These are phyloP conservation scores for Mucor racemosus DNA, from an alignment of 371 early-diverging fungal species.

Conservation along the genomic window DNA sequence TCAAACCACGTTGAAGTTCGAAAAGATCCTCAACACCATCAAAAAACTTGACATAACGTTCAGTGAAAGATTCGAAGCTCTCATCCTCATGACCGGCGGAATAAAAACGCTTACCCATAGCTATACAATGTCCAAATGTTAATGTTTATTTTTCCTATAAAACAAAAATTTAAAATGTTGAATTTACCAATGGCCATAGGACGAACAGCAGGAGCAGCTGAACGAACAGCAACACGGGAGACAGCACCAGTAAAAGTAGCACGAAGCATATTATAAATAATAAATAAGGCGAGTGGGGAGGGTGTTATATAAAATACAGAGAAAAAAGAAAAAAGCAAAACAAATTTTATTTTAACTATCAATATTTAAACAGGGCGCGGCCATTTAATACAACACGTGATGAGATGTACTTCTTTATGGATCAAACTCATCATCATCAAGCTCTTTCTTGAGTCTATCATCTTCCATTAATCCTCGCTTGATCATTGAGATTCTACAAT, in stretches of 20 bases:
- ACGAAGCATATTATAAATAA: conserved; percentile 51
- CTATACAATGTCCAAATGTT: conserved; percentile 22
- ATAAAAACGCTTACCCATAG: conserved; percentile 57
- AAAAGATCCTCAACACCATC: conserved; percentile 91
- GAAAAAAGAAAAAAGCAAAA: conserved; percentile 24
- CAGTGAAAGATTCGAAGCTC: conserved; percentile 80
- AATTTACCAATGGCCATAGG: conserved; percentile 37
- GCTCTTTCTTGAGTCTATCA: conserved; percentile 6
- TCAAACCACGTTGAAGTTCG: conserved; percentile 96
- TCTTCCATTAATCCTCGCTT: conserved; percentile 18
- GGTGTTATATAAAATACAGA: conserved; percentile 27
- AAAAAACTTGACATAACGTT: conserved; percentile 87
- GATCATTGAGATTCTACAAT: conserved; percentile 32
- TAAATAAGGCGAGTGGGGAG: conserved; percentile 41
- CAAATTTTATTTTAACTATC: conserved; percentile 7
- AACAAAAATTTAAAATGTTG: background rate
- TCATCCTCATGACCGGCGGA: conserved; percentile 78
- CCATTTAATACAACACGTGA: conserved; percentile 17
- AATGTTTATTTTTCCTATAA: background rate
- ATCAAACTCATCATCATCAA: conserved; percentile 9
- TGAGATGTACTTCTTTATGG: conserved; percentile 4
- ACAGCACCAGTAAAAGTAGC: conserved; percentile 51
- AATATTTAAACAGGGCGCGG: conserved; percentile 23
- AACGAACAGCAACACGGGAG: conserved; percentile 45
- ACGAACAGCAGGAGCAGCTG: conserved; percentile 37